Evolutionary conservation across 495 filamentous ascomycete species (phyloP).

Genomic region (Pseudevernia furfuracea): DNA sequence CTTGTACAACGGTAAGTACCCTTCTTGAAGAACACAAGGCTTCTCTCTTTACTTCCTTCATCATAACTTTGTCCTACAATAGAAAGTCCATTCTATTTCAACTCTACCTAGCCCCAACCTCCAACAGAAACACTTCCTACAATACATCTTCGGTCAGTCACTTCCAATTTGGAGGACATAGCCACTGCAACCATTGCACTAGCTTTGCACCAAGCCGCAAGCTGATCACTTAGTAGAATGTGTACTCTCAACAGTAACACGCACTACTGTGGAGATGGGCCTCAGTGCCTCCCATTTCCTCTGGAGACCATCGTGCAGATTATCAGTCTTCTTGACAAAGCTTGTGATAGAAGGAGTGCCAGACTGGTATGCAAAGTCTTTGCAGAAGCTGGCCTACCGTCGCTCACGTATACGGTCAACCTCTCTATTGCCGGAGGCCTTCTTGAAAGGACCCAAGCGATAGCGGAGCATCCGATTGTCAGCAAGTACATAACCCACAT

Average conservation of each 20-base stretch:
- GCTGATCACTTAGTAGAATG: background rate
- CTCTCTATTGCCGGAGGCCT: background rate
- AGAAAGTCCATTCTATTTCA: background rate
- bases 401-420: background rate
- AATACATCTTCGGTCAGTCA: background rate
- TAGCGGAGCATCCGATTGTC: background rate
- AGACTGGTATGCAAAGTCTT: constrained; percentile 3
- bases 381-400: constrained; percentile 2
- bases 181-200: background rate
- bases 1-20: background rate
- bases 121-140: background rate
- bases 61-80: too few relatives aligned
- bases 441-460: background rate
- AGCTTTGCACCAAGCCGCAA: background rate
- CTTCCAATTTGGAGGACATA: background rate
- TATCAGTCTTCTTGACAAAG: constrained; percentile 1
- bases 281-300: background rate
- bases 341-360: background rate
- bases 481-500: background rate
- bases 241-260: background rate
- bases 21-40: background rate
- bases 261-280: background rate
- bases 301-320: background rate
- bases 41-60: background rate
- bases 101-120: background rate